phyloP scores from a whole-genome alignment of 2,329 filamentous ascomycete genomes.

The Trichoderma atrobrunneum region DNA sequence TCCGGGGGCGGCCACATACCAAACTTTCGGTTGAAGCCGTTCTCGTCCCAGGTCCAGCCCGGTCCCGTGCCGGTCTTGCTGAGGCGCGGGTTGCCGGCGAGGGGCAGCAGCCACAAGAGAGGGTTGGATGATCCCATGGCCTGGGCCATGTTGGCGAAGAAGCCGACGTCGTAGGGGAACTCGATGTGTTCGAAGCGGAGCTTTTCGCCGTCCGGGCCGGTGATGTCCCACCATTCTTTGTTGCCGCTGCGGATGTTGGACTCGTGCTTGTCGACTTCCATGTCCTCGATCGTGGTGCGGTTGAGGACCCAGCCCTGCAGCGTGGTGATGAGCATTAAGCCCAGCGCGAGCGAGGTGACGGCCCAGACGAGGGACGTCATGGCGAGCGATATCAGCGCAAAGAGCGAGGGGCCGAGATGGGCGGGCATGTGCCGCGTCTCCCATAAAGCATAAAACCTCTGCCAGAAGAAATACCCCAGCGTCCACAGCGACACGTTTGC shows the following conservation, averaged over 20 bases:
- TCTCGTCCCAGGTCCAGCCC: conserved; percentile 67
- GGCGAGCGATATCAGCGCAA: conserved; percentile 60
- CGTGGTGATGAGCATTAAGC: conserved; percentile 63
- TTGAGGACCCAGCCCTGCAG: conserved; percentile 63
- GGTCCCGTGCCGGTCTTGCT: conserved; percentile 37
- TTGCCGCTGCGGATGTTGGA: conserved; percentile 49
- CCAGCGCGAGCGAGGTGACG: conserved; percentile 59
- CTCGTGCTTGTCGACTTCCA: conserved; percentile 67
- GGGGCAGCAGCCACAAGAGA: conserved; percentile 67
- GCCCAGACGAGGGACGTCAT: conserved; percentile 57
- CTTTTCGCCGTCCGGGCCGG: conserved; percentile 36
- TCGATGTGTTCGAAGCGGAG: conserved; percentile 62
- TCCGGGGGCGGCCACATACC: conserved; percentile 63
- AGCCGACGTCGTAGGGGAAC: conserved; percentile 77
- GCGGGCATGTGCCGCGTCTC: conserved; percentile 63
- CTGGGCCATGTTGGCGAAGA: conserved; percentile 70
- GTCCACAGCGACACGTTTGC: conserved; percentile 63
- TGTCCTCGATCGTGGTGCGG: conserved; percentile 77
- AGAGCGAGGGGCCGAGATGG: conserved; percentile 67
- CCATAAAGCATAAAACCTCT: conserved; percentile 61
- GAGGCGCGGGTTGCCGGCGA: conserved; percentile 52
- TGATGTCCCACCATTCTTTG: conserved; percentile 43
- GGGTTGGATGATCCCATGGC: conserved; percentile 70
- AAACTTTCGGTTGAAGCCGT: conserved; percentile 67
- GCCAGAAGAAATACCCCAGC: conserved; percentile 59